A percentile compares a stretch with the other conserved stretches of the same genome.
Evolutionary conservation across 2,329 filamentous ascomycete species (phyloP).

Genomic region (Cryphonectria nitschkei): DNA sequence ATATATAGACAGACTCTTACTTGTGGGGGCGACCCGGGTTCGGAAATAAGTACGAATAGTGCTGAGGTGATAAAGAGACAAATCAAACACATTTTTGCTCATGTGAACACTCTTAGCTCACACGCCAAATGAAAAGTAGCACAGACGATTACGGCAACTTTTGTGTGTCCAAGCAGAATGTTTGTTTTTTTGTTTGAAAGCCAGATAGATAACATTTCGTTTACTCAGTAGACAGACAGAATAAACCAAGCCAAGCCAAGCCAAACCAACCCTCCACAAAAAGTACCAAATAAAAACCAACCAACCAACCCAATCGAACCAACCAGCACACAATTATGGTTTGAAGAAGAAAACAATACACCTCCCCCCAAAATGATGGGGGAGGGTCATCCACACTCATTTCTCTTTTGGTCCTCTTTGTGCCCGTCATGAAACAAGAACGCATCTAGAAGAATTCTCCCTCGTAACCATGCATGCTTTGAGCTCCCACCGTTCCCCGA

Average conservation of each 20-base stretch:
- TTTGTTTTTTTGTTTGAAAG: background rate
- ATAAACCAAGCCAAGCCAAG: background rate
- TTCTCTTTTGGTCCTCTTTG: background rate
- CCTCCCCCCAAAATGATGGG: background rate
- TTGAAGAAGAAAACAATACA: background rate
- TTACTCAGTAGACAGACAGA: slow-evolving; percentile 5
- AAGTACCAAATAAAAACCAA: no score
- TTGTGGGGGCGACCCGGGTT: no score
- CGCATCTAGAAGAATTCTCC: background rate
- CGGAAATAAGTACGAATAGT: no score
- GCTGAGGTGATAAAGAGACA: no score
- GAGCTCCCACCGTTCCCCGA: no score
- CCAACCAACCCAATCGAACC: no score
- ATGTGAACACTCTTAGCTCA: background rate
- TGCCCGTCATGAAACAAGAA: slow-evolving; percentile 4
- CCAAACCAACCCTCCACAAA: background rate
- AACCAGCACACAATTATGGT: background rate
- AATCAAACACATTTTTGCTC: no score
- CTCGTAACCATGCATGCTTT: background rate
- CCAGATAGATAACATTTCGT: slow-evolving; percentile 8
- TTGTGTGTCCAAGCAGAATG: background rate
- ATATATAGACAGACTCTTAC: no score
- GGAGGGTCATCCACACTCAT: background rate
- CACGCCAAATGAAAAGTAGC: background rate
- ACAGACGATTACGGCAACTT: background rate